Percentiles rank a stretch among this genome's conserved stretches.
phyloP scores from a whole-genome alignment of 1,284 basidiomycete species.

The Leccinum olivaceoglutinosum region DNA sequence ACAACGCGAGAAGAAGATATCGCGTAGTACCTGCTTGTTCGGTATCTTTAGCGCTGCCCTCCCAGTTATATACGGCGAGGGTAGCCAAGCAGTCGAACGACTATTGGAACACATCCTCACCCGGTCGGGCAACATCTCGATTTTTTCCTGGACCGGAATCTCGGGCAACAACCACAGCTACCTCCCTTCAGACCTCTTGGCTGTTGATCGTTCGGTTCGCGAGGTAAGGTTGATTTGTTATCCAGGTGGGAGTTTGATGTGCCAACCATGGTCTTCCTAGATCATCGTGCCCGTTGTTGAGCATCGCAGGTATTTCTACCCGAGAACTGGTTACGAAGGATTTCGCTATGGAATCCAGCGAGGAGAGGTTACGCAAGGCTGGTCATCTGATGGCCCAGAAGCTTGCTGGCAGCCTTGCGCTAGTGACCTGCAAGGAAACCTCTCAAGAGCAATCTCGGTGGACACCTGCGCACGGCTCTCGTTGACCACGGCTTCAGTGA shows the following conservation, averaged over 20 bases:
- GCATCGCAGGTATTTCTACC: slow-evolving; percentile 96
- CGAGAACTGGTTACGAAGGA: slow-evolving; percentile 95
- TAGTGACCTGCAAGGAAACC: slow-evolving; percentile 99
- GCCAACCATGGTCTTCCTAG: slow-evolving; percentile 30
- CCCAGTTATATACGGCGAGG: neutral
- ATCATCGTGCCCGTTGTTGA: slow-evolving; percentile 98
- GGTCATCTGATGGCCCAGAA: slow-evolving; percentile 97
- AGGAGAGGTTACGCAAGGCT: slow-evolving; percentile 86
- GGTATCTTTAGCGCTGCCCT: neutral
- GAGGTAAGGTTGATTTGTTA: slow-evolving; percentile 52
- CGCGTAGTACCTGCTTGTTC: neutral
- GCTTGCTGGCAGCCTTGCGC: slow-evolving; percentile 91
- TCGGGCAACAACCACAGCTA: neutral
- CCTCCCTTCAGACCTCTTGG: slow-evolving; percentile 37
- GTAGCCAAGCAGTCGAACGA: neutral
- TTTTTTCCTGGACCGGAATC: neutral
- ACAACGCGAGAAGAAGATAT: neutral
- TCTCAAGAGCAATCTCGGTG: slow-evolving; percentile 87
- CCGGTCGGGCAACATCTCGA: neutral
- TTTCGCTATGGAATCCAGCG: slow-evolving; percentile 91
- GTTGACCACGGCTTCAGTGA: slow-evolving; percentile 86
- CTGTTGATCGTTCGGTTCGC: slow-evolving; percentile 91
- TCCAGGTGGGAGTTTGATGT: neutral
- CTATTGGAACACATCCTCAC: neutral
- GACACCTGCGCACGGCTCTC: slow-evolving; percentile 79